Evolutionary conservation across 2,329 filamentous ascomycete genomes (phyloP).

Genomic region (Capronia americana): DNA sequence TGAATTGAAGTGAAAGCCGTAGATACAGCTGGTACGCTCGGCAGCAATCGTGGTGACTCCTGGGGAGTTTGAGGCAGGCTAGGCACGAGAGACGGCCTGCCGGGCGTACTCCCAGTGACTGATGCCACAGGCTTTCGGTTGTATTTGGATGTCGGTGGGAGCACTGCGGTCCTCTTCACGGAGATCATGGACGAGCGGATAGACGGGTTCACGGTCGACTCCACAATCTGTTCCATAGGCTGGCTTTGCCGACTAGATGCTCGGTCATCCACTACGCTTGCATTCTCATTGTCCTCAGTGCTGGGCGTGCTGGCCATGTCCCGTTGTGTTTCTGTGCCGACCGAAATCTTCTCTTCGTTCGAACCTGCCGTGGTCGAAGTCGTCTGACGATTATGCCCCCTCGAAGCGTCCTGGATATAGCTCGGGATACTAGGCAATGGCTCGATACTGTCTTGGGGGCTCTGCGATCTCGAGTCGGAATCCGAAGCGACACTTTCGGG

Average conservation of each 20-base stretch:
- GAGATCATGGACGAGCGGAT: conserved; percentile 35
- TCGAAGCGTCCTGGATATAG: conserved; percentile 4
- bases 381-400: conserved; percentile 26
- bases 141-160: conserved; percentile 39
- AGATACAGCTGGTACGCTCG: conserved; percentile 11
- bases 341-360: conserved; percentile 34
- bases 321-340: conserved; percentile 20
- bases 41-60: conserved; percentile 32
- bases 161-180: conserved; percentile 21
- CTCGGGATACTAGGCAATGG: conserved; percentile 22
- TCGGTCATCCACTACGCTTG: conserved; percentile 30
- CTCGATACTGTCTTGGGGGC: conserved; percentile 27
- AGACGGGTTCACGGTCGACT: conserved; percentile 15
- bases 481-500: conserved; percentile 28
- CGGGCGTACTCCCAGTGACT: conserved; percentile 14
- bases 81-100: conserved; percentile 22
- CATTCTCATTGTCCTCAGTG: conserved; percentile 27
- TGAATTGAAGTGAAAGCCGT: conserved; percentile 12
- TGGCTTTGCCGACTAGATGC: conserved; percentile 5
- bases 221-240: conserved; percentile 16
- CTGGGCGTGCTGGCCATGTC: conserved; percentile 21
- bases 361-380: conserved; percentile 26
- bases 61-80: conserved; percentile 33
- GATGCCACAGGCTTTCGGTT: conserved; percentile 37
- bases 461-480: conserved; percentile 29